phyloP scores from a whole-genome alignment of 2,329 filamentous ascomycete genomes.

The Arthroderma sp. region DNA sequence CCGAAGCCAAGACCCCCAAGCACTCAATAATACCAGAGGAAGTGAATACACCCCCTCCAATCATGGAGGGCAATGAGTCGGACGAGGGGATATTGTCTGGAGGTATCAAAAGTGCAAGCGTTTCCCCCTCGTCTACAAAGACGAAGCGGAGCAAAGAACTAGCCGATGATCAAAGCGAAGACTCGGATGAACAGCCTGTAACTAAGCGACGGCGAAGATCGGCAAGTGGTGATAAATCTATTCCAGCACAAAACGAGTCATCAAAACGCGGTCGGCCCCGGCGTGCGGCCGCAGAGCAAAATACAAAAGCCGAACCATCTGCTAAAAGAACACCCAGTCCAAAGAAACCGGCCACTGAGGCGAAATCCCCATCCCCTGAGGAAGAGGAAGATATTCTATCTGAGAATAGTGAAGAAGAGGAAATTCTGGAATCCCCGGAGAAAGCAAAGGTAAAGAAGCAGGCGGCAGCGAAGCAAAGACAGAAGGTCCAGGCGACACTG shows the following conservation, averaged over 20 bases:
- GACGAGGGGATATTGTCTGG: slow-evolving; percentile 9
- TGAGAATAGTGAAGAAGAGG: slow-evolving; percentile 40
- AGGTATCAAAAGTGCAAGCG: slow-evolving; percentile 9
- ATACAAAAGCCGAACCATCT: slow-evolving; percentile 17
- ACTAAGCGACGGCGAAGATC: slow-evolving; percentile 38
- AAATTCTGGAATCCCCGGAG: slow-evolving; percentile 18
- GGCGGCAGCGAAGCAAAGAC: slow-evolving; percentile 58
- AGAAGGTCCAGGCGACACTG: slow-evolving; percentile 67
- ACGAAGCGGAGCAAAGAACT: slow-evolving; percentile 29
- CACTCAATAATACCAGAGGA: slow-evolving; percentile 9
- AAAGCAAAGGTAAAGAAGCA: slow-evolving; percentile 49
- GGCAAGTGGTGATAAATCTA: slow-evolving; percentile 7
- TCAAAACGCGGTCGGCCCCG: slow-evolving; percentile 15
- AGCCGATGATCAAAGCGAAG: slow-evolving; percentile 33
- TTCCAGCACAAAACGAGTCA: slow-evolving; percentile 9
- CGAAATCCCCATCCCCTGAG: slow-evolving; percentile 22
- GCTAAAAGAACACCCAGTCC: slow-evolving; percentile 20
- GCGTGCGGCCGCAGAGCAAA: slow-evolving; percentile 23
- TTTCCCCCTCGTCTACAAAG: slow-evolving; percentile 12
- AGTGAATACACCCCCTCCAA: slow-evolving; percentile 9
- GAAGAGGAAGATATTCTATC: slow-evolving; percentile 23
- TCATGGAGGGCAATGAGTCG: slow-evolving; percentile 5
- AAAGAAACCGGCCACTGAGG: slow-evolving; percentile 39
- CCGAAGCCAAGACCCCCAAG: background rate
- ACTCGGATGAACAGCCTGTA: slow-evolving; percentile 47